Evolutionary conservation across 352 stramenopile species (phyloP), one percentile per base, ranked within the genome.

Genomic region (Thalassiosira hispida): DNA sequence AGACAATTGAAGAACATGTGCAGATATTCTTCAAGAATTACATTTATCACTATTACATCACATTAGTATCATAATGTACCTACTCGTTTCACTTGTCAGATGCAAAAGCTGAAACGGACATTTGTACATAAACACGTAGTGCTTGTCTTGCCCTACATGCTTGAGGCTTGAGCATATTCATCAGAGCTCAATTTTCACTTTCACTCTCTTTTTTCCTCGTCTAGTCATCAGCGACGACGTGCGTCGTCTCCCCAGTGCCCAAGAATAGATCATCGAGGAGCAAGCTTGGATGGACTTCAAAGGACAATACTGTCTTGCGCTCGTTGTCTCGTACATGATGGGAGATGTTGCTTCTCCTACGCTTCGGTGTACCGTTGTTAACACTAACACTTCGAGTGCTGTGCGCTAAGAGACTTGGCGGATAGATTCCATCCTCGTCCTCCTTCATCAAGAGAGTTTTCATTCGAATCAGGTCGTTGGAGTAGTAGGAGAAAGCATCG

Each of bases 231-330:
- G n/a, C n/a, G n/a, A n/a, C n/a, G n/a, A n/a, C n/a, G n/a, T n/a
- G n/a, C n/a, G n/a, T n/a, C n/a, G n/a, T n/a, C n/a, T 42, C 33
- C 33, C 5, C 11, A 11, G 33, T 42, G 33, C 11, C 33, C 84
- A 64, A 2, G 57, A 42, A 11, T 11, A 42, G 11, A 5, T 11
- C 33, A 5, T 42, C 33, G 33, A 42, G 33, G 33, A 42, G 5
- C 11, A 42, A 42, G 33, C 11, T 5, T 42, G 33, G 33, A 42
- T 42, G 33, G 33, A 42, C 33, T 42, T 42, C 33, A 11, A 42
- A 42, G 33, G 33, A 42, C 33, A 42, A 42, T 11, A 5, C 5
- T 11, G 33, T 42, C 33, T 42, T 42, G 33, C 33, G 33, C 33
- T 42, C 33, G 11, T 11, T 11, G 11, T 42, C 33, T 42, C 11